These are phyloP conservation scores for Coniochaeta prunicola DNA, from an alignment of 2,329 filamentous ascomycete genomes.

Conservation along the genomic window DNA sequence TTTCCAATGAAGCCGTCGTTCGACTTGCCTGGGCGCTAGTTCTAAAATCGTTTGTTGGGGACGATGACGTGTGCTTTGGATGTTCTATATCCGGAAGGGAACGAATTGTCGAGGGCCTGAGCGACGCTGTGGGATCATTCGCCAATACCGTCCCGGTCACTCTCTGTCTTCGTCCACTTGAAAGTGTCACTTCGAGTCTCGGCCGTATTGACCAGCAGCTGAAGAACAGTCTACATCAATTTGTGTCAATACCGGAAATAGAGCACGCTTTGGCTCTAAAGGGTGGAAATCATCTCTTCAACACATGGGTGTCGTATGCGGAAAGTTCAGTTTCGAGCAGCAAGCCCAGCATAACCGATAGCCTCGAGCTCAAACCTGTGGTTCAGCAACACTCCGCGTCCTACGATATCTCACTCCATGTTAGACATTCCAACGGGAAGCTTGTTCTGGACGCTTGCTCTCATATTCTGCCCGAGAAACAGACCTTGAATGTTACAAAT, in stretches of 20 bases:
- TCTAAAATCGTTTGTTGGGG: conserved; percentile 45
- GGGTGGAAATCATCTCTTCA: conserved; percentile 36
- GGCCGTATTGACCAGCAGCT: conserved; percentile 23
- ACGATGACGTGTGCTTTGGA: conserved; percentile 47
- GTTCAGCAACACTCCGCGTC: conserved; percentile 35
- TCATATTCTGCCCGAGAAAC: conserved; percentile 32
- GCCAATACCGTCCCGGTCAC: conserved; percentile 29
- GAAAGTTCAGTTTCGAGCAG: conserved; percentile 27
- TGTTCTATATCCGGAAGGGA: conserved; percentile 38
- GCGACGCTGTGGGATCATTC: conserved; percentile 38
- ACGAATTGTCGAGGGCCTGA: conserved; percentile 31
- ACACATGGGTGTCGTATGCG: conserved; percentile 42
- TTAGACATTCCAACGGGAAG: conserved; percentile 31
- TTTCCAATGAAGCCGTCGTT: conserved; percentile 42
- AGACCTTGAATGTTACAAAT: conserved; percentile 39
- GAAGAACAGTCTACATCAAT: conserved; percentile 28
- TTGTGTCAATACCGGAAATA: conserved; percentile 37
- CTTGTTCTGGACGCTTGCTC: conserved; percentile 37
- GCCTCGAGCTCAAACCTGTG: conserved; percentile 24
- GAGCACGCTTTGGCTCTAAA: conserved; percentile 37
- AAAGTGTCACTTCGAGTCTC: conserved; percentile 24
- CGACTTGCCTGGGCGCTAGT: conserved; percentile 55
- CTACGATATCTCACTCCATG: conserved; percentile 37
- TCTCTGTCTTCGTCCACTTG: conserved; percentile 22
- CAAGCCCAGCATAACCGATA: conserved; percentile 16